Base-by-base conservation (phyloP, 2,329 filamentous ascomycete genomes). In the Venturia effusa region DNA sequence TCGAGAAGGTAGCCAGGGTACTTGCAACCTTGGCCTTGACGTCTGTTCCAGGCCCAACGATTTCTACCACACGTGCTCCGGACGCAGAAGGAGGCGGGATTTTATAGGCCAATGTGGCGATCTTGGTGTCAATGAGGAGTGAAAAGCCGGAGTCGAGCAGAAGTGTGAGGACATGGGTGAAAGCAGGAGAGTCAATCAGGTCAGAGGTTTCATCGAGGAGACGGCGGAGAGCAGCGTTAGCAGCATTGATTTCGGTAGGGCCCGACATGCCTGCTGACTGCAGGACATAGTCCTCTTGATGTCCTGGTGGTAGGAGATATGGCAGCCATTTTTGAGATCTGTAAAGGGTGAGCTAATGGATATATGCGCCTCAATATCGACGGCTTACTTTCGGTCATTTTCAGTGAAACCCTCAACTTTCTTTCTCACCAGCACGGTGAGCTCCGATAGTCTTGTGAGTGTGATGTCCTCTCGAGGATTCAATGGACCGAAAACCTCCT, bases 181-280 rank as follows among this genome's bases (percentile, higher is more conserved):
- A 97, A 41, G 90, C 84, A 0, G 94, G 94, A 1, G 94, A 97
- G 72, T 99, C 94, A 71, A 97, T 88, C 30, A 99, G 83, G 73
- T 99, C 94, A 45, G 93, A 90, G 1, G 94, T 97, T 79, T 99
- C 94, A 73, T 99, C 93, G 1, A 99, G 84, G 24, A 99, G 83
- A 65, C 89, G 88, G 64, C 93, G 86, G 64, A 99, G 84, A 1
- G 86, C 84, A n/a, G 82, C 80, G 37, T 79, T 74, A 15, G 76
- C 68, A 17, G 55, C 59, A 34, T 59, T 41, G 57, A 73, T 74
- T 30, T 70, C 75, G 67, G 71, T 75, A 55, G 70, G 78, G 67
- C 74, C 72, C 39, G 80, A 79, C 70, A 96, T 90, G 63, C 92
- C 92, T 0, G 92, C 95, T 75, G 96, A 90, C 63, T 84, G 85